phyloP scores from a whole-genome alignment of 805 yeast species.

The Kurtzmaniella fragi region DNA sequence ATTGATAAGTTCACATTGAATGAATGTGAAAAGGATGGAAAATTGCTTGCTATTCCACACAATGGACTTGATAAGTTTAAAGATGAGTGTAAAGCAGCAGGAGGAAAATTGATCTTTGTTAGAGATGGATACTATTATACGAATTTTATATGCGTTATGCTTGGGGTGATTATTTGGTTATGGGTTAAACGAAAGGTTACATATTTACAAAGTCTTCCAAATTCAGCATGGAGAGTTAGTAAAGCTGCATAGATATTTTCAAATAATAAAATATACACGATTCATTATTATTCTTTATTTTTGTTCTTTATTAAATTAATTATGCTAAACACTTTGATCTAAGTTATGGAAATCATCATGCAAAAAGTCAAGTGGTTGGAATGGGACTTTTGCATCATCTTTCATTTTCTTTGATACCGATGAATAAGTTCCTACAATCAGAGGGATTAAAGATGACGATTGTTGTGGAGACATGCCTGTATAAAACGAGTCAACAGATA shows the following conservation, averaged over 20 bases:
- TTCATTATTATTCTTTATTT: not conserved
- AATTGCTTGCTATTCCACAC: not conserved
- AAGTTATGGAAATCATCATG: constrained; percentile 20
- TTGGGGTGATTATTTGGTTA: constrained; percentile 63
- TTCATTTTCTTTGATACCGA: constrained; percentile 31
- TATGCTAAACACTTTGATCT: constrained; percentile 5
- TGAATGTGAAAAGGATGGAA: constrained; percentile 40
- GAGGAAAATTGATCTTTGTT: constrained; percentile 51
- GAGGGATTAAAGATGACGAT: constrained; percentile 35
- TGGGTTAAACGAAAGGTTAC: constrained; percentile 63
- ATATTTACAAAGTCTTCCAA: constrained; percentile 67
- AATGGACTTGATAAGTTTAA: constrained; percentile 34
- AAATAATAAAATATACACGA: too few species aligned
- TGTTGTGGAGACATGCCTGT: constrained; percentile 7
- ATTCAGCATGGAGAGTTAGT: constrained; percentile 65
- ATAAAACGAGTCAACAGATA: not conserved
- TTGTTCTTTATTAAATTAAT: not conserved
- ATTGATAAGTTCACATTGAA: constrained; percentile 76
- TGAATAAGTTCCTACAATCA: constrained; percentile 35
- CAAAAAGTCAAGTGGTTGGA: constrained; percentile 38
- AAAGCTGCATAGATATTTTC: not conserved
- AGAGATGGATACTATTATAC: constrained; percentile 85
- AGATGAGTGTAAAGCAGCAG: constrained; percentile 43
- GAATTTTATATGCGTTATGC: constrained; percentile 60
- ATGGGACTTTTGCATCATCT: constrained; percentile 31